Conservation (phyloP, 2,329 filamentous ascomycete species). For the Colletotrichum tropicale region DNA sequence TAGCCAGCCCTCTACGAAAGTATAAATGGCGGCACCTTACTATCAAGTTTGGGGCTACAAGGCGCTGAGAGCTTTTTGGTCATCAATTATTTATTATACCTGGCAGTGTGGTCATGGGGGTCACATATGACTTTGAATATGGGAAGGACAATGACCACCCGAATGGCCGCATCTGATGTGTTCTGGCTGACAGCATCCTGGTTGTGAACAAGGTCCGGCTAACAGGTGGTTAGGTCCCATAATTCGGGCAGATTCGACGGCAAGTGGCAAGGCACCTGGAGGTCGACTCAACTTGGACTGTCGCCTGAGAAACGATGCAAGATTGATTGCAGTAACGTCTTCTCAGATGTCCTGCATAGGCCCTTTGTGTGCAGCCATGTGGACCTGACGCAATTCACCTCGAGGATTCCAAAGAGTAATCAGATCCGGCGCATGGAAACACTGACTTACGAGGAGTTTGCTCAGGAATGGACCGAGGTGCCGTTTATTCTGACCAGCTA, state of each 20-base stretch:
- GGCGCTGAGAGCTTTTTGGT: background rate
- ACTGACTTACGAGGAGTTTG: conserved; percentile 76
- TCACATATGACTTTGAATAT: background rate
- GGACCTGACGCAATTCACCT: conserved; percentile 67
- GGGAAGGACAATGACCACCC: background rate
- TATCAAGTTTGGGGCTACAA: background rate
- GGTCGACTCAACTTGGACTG: conserved; percentile 74
- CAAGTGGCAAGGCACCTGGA: conserved; percentile 84
- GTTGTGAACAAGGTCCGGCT: background rate
- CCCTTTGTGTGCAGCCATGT: conserved; percentile 90
- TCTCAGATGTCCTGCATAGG: conserved; percentile 87
- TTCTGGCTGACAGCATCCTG: background rate
- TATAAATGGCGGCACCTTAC: background rate
- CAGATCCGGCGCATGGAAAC: conserved; percentile 72
- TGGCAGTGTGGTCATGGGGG: background rate
- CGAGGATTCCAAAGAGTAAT: conserved; percentile 75
- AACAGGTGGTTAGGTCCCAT: conserved; percentile 10
- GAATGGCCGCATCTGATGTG: background rate
- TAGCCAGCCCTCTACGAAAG: background rate
- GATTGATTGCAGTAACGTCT: conserved; percentile 79
- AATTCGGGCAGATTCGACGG: conserved; percentile 31
- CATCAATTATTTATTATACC: background rate
- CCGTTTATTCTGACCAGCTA: conserved; percentile 88
- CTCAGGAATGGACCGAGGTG: conserved; percentile 73
- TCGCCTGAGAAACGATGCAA: conserved; percentile 52